A percentile compares a stretch with the other conserved stretches of the same genome.
Evolutionary conservation across 1,284 basidiomycete species (phyloP).

Genomic region (Malassezia yamatoensis): DNA sequence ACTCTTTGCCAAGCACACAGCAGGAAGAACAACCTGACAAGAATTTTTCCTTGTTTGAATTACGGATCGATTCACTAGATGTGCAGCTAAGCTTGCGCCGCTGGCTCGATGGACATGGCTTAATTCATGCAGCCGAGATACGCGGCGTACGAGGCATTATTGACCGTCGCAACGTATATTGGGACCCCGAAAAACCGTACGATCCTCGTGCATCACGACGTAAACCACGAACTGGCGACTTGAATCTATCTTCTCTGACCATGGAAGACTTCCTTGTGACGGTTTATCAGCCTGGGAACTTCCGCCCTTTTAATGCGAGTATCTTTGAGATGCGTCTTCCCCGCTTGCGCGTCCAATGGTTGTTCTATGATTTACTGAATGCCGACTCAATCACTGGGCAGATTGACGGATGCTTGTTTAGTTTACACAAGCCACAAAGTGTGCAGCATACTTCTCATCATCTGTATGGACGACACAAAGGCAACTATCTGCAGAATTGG

Average conservation of each 20-base stretch:
- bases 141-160: constrained; percentile 88
- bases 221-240: constrained; percentile 65
- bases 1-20: constrained; percentile 12
- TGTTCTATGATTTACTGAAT: constrained; percentile 71
- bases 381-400: constrained; percentile 94
- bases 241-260: constrained; percentile 77
- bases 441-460: constrained; percentile 66
- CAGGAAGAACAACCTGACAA: constrained; percentile 31
- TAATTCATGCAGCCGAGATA: constrained; percentile 79
- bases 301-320: constrained; percentile 77
- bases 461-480: constrained; percentile 10
- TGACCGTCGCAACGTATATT: constrained; percentile 78
- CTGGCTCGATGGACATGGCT: constrained; percentile 92
- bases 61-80: constrained; percentile 68
- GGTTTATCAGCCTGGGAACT: constrained; percentile 82
- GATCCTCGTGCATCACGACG: constrained; percentile 75
- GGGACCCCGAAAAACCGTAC: constrained; percentile 67
- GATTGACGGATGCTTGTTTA: constrained; percentile 94
- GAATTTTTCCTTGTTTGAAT: constrained; percentile 47
- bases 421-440: constrained; percentile 89
- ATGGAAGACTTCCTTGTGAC: constrained; percentile 89
- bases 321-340: constrained; percentile 88
- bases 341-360: constrained; percentile 79
- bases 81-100: constrained; percentile 83
- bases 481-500: constrained; percentile 68